Evolutionary conservation across 164 flowering plant genomes (phyloP).

Genomic region (Nelumbo lutea): DNA sequence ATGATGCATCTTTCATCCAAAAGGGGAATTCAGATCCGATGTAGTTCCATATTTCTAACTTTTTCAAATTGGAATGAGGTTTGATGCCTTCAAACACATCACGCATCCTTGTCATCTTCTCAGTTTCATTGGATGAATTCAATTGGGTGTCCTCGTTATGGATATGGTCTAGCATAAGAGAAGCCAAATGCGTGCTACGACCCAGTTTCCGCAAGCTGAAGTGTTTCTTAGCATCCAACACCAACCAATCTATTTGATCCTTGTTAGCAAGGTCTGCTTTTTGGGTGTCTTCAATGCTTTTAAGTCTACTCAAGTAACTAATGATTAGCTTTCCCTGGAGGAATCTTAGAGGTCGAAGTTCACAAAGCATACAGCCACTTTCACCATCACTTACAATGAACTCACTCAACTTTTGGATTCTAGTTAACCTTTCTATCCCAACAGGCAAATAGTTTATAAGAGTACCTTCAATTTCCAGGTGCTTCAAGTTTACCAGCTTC

Average conservation of each 20-base stretch:
- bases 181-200: too few relatives aligned
- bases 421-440: not conserved
- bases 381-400: not conserved
- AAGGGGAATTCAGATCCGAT: not conserved
- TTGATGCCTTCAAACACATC: not conserved
- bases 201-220: too few relatives aligned
- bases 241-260: too few relatives aligned
- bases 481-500: not conserved
- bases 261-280: too few relatives aligned
- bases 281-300: too few relatives aligned
- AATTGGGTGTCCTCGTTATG: too few relatives aligned
- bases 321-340: not conserved
- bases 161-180: too few relatives aligned
- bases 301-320: not conserved
- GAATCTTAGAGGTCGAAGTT: not conserved
- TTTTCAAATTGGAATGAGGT: not conserved
- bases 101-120: not conserved
- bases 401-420: not conserved
- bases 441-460: not conserved
- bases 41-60: not conserved
- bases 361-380: not conserved
- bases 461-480: not conserved
- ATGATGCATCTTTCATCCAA: conserved; percentile 2
- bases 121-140: not conserved
- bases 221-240: too few relatives aligned